Base-by-base conservation (phyloP, 345 rosid genomes). In the Hibiscus syriacus region DNA sequence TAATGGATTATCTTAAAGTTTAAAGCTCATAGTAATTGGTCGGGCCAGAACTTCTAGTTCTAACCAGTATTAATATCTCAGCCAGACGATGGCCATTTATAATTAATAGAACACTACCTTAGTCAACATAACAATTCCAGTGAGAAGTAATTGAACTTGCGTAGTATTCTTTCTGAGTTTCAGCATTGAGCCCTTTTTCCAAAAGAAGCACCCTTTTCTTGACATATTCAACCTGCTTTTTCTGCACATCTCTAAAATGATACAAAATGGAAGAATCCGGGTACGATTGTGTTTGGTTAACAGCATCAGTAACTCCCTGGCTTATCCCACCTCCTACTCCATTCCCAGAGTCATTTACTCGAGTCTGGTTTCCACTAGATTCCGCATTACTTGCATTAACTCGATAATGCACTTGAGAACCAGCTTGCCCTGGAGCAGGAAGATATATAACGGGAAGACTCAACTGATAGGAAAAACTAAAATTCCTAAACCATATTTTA, bases 141-240 rank as follows among this genome's bases (percentile, higher is more conserved):
- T 17, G 19, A 49, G 65, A 14, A 6, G 29, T 38, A 25, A 27
- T 65, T 27, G 36, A 64, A 79, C 99, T 81, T 82, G 92, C 99
- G 60, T 48, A 82, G 74, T 69, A 81, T 25, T 74, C 84, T 73
- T 85, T 87, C 64, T 86, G 88, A 56, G 79, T 82, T 84, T 90
- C 97, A 1, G 88, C 84, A 65, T 80, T 81, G 41, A 92, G 79
- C 50, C 90, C 98, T 76, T 83, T 90, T 77, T 92, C 98, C 79
- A 95, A 78, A 69, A 95, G 98, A 27, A 90, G 85, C 66, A 88
- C 96, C 77, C 99, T 86, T 80, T 92, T 95, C 84, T 95, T 92
- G 76, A 95, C 81, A 81, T 85, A 95, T 77, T 92, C 98, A 71
- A 90, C 98, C 71, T 85, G 96, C 62, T 96, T 80, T 71, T 96